Evolutionary conservation across 176 grass and related monocot species (phyloP).

Genomic region (Miscanthus lutarioriparius): DNA sequence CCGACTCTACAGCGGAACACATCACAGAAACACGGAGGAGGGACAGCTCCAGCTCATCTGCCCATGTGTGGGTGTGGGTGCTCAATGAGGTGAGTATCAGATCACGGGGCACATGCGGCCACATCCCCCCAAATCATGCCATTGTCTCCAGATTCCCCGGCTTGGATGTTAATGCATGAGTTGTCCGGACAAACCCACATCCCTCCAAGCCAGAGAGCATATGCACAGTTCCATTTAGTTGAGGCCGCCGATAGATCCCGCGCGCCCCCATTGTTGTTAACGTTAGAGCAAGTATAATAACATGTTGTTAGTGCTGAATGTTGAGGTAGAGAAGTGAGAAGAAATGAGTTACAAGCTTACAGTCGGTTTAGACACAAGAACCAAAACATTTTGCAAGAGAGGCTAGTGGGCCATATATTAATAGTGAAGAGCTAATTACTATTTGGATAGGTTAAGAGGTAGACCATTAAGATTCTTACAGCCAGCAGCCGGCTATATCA

Average conservation of each 20-base stretch:
- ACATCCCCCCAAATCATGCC: slow-evolving; percentile 46
- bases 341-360: no score
- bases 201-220: slow-evolving; percentile 39
- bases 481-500: no score
- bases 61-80: slow-evolving; percentile 15
- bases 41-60: slow-evolving; percentile 50
- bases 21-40: slow-evolving; percentile 33
- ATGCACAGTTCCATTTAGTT: slow-evolving; percentile 36
- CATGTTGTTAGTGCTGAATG: no score
- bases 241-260: no score
- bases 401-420: no score
- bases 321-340: no score
- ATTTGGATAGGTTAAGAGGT: no score
- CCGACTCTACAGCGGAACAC: not conserved
- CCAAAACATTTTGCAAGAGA: no score
- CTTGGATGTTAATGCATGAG: slow-evolving; percentile 53
- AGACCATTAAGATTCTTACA: no score
- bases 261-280: not conserved
- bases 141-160: slow-evolving; percentile 57
- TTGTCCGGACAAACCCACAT: slow-evolving; percentile 38
- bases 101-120: slow-evolving; percentile 45
- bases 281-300: no score
- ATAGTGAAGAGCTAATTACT: no score
- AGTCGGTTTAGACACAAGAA: no score
- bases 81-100: slow-evolving; percentile 40